Conservation (phyloP, 2,329 filamentous ascomycete species). For the Simplicillium sp. region DNA sequence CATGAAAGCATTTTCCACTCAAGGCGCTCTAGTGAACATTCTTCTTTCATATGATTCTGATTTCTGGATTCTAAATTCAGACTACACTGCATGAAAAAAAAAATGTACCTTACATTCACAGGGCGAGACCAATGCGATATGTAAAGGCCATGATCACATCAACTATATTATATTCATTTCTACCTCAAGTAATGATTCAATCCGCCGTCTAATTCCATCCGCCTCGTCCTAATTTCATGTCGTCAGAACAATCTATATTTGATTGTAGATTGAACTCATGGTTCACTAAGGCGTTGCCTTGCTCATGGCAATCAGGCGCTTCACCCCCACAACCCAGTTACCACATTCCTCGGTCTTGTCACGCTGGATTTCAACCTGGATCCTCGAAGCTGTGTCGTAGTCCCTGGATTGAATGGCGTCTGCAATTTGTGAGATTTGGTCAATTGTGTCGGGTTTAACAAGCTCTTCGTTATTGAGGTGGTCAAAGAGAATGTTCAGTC, state of each 20-base stretch:
- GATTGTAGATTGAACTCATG: no score
- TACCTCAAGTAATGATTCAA: constrained; percentile 10
- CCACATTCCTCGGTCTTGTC: constrained; percentile 74
- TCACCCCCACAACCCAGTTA: constrained; percentile 81
- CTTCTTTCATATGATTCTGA: no score
- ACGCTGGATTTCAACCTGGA: constrained; percentile 67
- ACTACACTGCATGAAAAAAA: no score
- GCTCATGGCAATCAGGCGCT: constrained; percentile 71
- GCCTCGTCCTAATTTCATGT: neutral
- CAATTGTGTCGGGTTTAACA: constrained; percentile 68
- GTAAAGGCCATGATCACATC: neutral
- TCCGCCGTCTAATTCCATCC: constrained; percentile 15
- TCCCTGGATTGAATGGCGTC: constrained; percentile 59
- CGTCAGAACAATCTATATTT: no score
- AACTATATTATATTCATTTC: no score
- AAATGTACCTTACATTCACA: no score
- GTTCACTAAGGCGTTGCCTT: constrained; percentile 52
- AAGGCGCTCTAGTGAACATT: no score
- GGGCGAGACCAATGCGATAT: no score
- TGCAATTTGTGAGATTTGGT: constrained; percentile 54
- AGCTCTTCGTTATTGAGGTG: constrained; percentile 94
- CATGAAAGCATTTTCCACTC: no score
- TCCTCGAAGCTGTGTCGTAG: constrained; percentile 54
- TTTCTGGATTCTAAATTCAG: no score
- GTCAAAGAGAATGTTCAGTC: constrained; percentile 88